Base-by-base conservation (phyloP, 805 yeast species). In the Candida ortonii region DNA sequence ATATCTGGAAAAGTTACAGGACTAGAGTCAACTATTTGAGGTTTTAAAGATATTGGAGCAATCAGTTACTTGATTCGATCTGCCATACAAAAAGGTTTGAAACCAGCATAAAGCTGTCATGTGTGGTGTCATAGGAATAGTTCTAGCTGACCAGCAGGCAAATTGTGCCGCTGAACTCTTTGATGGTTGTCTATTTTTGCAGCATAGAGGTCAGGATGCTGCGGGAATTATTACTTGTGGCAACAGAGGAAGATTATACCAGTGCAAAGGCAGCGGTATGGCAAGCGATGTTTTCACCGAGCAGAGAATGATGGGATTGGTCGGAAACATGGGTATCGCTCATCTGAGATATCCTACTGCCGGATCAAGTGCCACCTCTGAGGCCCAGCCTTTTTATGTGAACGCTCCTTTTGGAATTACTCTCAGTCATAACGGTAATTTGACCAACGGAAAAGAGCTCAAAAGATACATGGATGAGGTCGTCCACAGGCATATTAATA, bases 141-240 rank as follows among this genome's bases (percentile, higher is more conserved):
- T 87, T 26, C 70, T 86, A 38, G 85, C 95, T 9, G 84, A 87
- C 60, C 84, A 78, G 47, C 60, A 69, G 16, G 71, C 70, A 30
- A 72, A 75, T 38, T 96, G 84, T 30, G 95, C 96, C 9, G 79
- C 95, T 5, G 97, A 89, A 55, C 70, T 93, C 28, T 80, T 87
- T 37, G 98, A 93, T 59, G 96, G 96, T 6, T 82, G 90, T 44
- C 77, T 88, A 66, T 90, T 83, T 60, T 68, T 93, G 43, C 98
- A 93, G 59, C 98, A 93, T 58, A 76, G 98, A 57, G 98, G 98
- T 28, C 98, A 93, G 67, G 98, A 93, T 61, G 98, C 98, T 8
- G 96, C 97, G n/a, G 98, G 98, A 45, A 90, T 93, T 36, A 93
- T 87, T 16, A 93, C 98, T 6, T 87, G 96, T 60, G 97, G 96